These are phyloP conservation scores for Phytophthora pini DNA, from an alignment of 352 stramenopile species.

Conservation along the genomic window DNA sequence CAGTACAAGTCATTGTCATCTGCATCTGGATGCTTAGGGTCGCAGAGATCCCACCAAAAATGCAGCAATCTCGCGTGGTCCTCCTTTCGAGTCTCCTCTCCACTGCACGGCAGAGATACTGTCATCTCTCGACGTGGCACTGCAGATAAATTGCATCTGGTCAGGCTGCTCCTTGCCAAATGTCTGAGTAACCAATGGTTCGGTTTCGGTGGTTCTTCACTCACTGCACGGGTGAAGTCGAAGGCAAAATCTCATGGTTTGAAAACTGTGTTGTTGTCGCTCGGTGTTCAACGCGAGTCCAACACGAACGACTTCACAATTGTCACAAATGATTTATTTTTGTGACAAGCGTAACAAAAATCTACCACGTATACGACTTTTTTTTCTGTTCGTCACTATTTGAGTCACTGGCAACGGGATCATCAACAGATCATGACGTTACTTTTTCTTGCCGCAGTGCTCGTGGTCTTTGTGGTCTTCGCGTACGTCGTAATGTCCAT, in stretches of 20 bases:
- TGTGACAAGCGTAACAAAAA: no score
- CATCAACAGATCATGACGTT: constrained; percentile 5
- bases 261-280: no score
- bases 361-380: no score
- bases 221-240: neutral
- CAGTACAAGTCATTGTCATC: constrained; percentile 52
- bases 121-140: constrained; percentile 48
- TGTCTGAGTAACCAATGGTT: constrained; percentile 71
- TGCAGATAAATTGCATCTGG: constrained; percentile 80
- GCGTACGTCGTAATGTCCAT: constrained; percentile 16
- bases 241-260: no score
- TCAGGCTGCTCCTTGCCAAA: constrained; percentile 44
- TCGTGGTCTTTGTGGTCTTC: neutral
- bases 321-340: no score
- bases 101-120: constrained; percentile 55
- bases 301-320: no score
- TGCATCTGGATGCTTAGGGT: constrained; percentile 55
- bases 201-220: constrained; percentile 42
- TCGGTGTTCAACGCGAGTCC: no score
- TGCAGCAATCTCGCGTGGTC: constrained; percentile 29
- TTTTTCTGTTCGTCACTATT: no score
- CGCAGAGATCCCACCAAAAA: constrained; percentile 81
- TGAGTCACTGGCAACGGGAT: neutral
- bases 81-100: constrained; percentile 14
- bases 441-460: neutral